These are phyloP conservation scores for Fraxinus sp. DNA, from an alignment of 305 asterid species.

Conservation along the genomic window DNA sequence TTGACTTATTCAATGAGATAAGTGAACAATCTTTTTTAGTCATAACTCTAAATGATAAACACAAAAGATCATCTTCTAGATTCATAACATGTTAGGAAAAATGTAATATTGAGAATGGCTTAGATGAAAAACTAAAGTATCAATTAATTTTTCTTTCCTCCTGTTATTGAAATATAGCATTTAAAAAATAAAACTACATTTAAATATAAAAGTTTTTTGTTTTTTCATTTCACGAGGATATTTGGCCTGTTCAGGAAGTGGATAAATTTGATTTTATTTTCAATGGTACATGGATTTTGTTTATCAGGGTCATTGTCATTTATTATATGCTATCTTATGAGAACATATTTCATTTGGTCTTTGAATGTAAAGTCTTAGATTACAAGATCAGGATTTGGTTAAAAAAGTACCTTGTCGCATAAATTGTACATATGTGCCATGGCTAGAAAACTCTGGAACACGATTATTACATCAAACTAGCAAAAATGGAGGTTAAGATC, in stretches of 20 bases:
- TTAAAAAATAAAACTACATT: background rate
- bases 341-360: background rate
- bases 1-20: background rate
- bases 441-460: background rate
- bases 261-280: background rate
- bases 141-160: background rate
- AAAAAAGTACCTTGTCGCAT: background rate
- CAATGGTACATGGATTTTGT: background rate
- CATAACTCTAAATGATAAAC: background rate
- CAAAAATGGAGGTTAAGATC: background rate
- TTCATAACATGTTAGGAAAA: background rate
- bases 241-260: background rate
- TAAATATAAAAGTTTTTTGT: too few relatives aligned
- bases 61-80: background rate
- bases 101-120: background rate
- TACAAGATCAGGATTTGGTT: background rate
- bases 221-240: background rate
- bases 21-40: background rate
- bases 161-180: background rate
- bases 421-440: background rate
- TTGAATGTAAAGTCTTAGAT: background rate
- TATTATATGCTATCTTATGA: background rate
- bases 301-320: background rate
- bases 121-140: background rate
- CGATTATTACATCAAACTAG: background rate